Percentiles rank a stretch among this genome's conserved stretches.
Conservation (phyloP, 163 green algal genomes). For the Volvox carteri region DNA sequence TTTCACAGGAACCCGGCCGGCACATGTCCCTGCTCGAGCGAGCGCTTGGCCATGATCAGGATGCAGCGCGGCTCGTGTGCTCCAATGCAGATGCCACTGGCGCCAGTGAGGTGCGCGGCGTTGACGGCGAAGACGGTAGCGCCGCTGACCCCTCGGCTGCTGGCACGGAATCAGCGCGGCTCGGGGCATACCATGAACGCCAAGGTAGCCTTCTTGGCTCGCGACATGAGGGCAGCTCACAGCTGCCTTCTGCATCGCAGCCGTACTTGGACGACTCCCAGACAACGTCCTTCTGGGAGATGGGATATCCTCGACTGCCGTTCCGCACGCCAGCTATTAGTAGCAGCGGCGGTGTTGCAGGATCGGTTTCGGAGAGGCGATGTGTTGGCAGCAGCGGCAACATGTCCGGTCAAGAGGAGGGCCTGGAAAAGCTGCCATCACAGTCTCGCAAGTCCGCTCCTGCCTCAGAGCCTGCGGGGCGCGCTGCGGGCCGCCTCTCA, state of each 20-base stretch:
- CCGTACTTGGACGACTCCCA: too few species aligned
- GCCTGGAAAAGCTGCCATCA: not conserved
- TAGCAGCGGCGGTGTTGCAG: not conserved
- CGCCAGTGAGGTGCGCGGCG: too few species aligned
- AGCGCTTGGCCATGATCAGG: not conserved
- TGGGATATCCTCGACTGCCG: not conserved
- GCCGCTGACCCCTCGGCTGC: too few species aligned
- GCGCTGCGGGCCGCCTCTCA: not conserved
- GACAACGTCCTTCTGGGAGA: not conserved
- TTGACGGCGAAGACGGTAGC: too few species aligned
- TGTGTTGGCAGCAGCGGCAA: too few species aligned
- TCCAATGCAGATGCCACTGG: not conserved
- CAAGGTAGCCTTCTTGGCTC: too few species aligned
- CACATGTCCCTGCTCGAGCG: conserved; percentile 6
- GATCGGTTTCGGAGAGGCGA: not conserved
- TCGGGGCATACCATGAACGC: too few species aligned
- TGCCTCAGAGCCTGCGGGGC: not conserved
- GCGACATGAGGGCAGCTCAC: too few species aligned
- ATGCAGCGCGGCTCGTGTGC: not conserved
- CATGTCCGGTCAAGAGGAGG: not conserved
- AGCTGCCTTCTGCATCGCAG: too few species aligned
- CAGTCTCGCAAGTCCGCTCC: not conserved
- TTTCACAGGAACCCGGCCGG: not conserved
- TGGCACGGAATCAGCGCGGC: too few species aligned
- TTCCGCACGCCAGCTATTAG: not conserved